Base-by-base conservation (phyloP, 2,329 filamentous ascomycete species). In the Colletotrichum viniferum region DNA sequence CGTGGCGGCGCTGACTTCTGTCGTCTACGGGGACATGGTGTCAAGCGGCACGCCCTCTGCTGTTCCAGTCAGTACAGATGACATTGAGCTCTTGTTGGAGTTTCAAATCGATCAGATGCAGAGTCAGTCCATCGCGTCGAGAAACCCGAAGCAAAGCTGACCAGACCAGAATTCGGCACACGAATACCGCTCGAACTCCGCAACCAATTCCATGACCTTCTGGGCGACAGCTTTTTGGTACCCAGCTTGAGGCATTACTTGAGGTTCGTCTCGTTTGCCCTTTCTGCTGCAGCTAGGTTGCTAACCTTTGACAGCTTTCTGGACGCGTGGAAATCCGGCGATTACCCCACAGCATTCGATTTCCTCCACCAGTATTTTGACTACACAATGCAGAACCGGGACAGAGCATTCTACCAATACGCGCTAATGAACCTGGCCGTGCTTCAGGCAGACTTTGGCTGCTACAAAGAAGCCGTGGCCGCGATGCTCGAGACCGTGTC, bases 401-500 rank as follows among this genome's bases (percentile, higher is more conserved):
- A 98, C 80, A 93, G 94, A 28, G 91, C 94, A 7, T 96, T 96
- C 80, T 98, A 99, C 81, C 97, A 98, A 82, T 98, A 98, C 82
- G 97, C 97, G 1, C 87, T 98, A 16, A 92, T 99, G 81, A 98
- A 98, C 81, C 90, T 98, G 74, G 96, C 96, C 5, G 95, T 98
- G 38, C 90, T 98, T 6, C 96, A 99, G 81, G 95, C 96, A 18
- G 97, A 98, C 83, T 98, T 98, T 86, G 96, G 96, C 62, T 98
- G 95, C 81, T 93, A 96, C 82, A 91, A 92, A 55, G 96, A 98
- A 84, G 96, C 96, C 7, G 90, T 98, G n/a, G 92, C 95, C 13
- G 95, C 96, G 14, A 98, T 99, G 92, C 92, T 98, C 58, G 97
- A 98, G 83, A 96, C 96, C 0, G 96, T 99, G 38, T 93, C 96